Conservation (phyloP, 2,329 filamentous ascomycete species). For the Alternaria sp. region DNA sequence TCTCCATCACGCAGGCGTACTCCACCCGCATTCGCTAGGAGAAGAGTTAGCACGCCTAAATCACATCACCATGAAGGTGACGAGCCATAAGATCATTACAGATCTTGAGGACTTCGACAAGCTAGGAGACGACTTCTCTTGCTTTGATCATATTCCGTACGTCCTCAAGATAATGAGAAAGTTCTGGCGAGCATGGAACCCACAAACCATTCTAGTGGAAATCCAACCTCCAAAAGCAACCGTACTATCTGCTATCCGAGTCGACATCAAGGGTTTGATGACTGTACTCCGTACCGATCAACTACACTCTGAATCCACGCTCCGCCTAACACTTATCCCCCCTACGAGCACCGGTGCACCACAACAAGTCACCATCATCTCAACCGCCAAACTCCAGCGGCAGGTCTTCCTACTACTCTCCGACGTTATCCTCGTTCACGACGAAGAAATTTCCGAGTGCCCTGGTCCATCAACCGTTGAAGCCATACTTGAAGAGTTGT, state of each 20-base stretch:
- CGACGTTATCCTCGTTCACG: not conserved
- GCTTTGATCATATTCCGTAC: no score
- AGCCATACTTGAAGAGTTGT: not conserved
- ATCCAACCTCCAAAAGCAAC: not conserved
- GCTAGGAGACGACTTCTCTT: no score
- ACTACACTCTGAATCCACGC: not conserved
- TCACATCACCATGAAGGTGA: no score
- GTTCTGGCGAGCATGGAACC: no score
- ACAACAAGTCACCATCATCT: not conserved
- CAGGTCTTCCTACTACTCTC: not conserved
- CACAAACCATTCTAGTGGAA: no score
- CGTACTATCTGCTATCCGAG: not conserved
- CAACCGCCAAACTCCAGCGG: not conserved
- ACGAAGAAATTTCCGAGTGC: not conserved
- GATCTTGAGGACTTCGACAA: no score
- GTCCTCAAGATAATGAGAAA: no score
- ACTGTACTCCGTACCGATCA: not conserved
- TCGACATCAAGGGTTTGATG: not conserved
- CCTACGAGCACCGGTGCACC: not conserved
- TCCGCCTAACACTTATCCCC: not conserved
- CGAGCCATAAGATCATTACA: no score
- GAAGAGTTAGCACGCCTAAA: no score
- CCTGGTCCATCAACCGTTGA: not conserved
- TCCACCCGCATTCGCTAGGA: no score
- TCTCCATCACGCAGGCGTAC: no score